Conservation (phyloP, 1,139 yeast species). For the Taphrina flavorubra region DNA sequence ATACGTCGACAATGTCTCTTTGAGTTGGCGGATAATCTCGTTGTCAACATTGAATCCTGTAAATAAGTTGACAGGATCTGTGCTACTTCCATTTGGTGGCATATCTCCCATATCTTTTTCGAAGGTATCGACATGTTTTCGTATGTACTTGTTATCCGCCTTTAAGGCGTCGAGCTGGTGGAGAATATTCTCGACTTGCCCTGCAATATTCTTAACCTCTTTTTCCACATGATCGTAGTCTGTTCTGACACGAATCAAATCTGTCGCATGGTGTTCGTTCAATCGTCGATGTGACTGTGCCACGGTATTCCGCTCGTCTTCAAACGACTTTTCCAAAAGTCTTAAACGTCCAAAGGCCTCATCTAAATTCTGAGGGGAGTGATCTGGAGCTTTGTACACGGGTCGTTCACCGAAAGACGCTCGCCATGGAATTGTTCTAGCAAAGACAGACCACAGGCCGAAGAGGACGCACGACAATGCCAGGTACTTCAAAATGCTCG, state of each 20-base stretch:
- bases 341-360: background rate
- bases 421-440: background rate
- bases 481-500: background rate
- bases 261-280: background rate
- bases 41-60: background rate
- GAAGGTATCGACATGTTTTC: background rate
- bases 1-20: background rate
- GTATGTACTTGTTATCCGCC: background rate
- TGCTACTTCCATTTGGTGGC: background rate
- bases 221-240: background rate
- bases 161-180: background rate
- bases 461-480: background rate
- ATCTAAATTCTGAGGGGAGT: background rate
- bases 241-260: background rate
- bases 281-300: background rate
- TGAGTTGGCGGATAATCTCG: background rate
- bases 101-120: background rate
- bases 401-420: background rate
- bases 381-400: background rate
- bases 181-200: background rate
- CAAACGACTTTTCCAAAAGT: background rate
- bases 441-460: background rate
- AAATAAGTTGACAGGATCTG: background rate
- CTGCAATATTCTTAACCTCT: background rate
- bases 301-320: background rate